Evolutionary conservation across 495 filamentous ascomycete genomes (phyloP), one percentile per base, ranked within the genome.

Genomic region (Xylaria castorea): DNA sequence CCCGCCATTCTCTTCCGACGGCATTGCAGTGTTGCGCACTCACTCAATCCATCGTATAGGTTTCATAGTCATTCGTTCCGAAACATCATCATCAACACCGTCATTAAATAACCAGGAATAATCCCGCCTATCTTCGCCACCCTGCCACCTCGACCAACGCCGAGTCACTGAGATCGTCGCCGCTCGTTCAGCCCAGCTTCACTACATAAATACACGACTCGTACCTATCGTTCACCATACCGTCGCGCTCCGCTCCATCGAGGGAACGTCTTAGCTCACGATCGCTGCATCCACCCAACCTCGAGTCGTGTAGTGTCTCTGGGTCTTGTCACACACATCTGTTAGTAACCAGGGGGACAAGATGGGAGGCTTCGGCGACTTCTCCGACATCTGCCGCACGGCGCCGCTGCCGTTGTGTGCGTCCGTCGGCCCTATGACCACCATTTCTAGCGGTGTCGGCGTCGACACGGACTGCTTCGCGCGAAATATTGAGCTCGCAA

Each of bases 391-490:
- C 86, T 99, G 96, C 86, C 86, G 87, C 70, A 94, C 93, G 83
- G 91, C 92, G 74, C 87, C 93, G 57, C 84, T 99, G 77, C 96
- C 96, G 62, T 81, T 98, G 77, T 99, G 96, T 82, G 87, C 93
- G 40, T 87, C 97, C 53, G 89, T 99, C 71, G 96, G 75, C 82
- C 90, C 76, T 76, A 83, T 84, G 77, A 83, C 86, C 73, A 87
- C 83, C 53, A 90, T 94, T 75, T 86, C 91, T 60, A 90, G 89
- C 75, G 84, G 86, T 71, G 86, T 90, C 38, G 95, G 94, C 66
- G 94, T 97, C 74, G 92, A 97, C 78, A 89, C 96, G 66, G 89
- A 90, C 78, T 99, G 96, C 85, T 98, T 94, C 84, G 93, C 96
- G 74, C 91, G 96, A 61, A 97, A 94, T 78, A 94, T 99, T 79